Conservation (phyloP, 305 asterid genomes). For the Fraxinus baroniana region DNA sequence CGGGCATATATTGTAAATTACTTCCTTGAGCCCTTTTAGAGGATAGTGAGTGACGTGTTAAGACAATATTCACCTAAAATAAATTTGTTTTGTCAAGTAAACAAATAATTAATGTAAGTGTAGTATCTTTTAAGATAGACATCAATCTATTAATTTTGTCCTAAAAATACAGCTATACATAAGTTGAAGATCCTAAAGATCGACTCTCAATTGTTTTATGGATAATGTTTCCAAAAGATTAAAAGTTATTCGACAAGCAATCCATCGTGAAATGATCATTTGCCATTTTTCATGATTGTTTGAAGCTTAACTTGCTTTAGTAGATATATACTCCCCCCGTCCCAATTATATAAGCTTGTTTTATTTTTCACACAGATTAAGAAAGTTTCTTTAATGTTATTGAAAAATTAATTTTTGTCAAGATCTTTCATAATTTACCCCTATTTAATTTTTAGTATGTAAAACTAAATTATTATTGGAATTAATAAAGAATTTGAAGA, state of each 20-base stretch:
- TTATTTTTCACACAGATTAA: too few species aligned
- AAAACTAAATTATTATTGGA: too few species aligned
- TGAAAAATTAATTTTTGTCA: too few species aligned
- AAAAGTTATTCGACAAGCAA: not conserved
- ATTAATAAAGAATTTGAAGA: too few species aligned
- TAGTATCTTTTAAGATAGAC: not conserved
- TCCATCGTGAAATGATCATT: not conserved
- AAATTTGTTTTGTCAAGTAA: not conserved
- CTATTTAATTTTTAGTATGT: too few species aligned
- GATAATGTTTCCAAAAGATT: not conserved
- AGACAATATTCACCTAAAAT: not conserved
- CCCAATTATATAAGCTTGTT: too few species aligned
- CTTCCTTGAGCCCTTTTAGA: not conserved
- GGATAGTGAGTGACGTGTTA: not conserved
- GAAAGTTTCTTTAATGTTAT: too few species aligned
- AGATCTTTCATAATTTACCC: too few species aligned
- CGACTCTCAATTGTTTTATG: not conserved
- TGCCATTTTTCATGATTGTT: not conserved
- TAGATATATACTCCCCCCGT: too few species aligned
- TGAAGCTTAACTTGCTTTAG: not conserved
- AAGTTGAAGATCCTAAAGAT: not conserved
- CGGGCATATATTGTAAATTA: not conserved
- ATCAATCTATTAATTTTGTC: not conserved
- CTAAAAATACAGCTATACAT: not conserved
- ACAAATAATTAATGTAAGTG: not conserved